Percentiles rank a stretch among this genome's conserved stretches.
These are phyloP conservation scores for Paraconiothyrium brasiliense DNA, from an alignment of 2,329 filamentous ascomycete species.

Conservation along the genomic window DNA sequence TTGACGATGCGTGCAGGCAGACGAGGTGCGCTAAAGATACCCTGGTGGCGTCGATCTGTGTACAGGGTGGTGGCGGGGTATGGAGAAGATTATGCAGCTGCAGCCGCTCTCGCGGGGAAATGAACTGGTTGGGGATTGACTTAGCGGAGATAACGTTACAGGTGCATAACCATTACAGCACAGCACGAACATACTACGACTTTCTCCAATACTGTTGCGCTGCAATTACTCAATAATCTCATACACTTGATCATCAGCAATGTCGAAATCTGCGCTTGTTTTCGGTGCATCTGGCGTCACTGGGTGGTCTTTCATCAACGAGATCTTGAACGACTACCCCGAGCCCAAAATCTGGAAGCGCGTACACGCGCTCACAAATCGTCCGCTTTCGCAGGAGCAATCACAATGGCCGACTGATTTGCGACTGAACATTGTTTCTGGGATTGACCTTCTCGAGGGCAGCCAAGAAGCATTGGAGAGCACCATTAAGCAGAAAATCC, in stretches of 20 bases:
- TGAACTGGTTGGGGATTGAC: not conserved
- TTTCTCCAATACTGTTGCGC: not conserved
- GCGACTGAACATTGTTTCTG: constrained; percentile 53
- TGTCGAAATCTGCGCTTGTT: constrained; percentile 52
- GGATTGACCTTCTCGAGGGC: constrained; percentile 54
- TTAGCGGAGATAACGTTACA: not conserved
- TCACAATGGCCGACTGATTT: constrained; percentile 52
- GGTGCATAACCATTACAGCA: not conserved
- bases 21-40: not conserved
- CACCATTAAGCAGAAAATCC: constrained; percentile 44
- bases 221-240: not conserved
- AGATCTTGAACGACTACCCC: constrained; percentile 52
- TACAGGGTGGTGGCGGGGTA: not conserved
- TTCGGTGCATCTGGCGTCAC: constrained; percentile 56
- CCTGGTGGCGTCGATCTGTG: not conserved
- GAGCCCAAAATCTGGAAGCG: constrained; percentile 42
- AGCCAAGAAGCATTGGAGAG: constrained; percentile 51
- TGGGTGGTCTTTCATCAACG: constrained; percentile 56
- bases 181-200: not conserved
- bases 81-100: constrained; percentile 13
- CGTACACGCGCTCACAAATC: constrained; percentile 55
- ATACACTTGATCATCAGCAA: constrained; percentile 7
- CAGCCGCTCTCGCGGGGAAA: constrained; percentile 12
- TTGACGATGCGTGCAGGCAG: not conserved
- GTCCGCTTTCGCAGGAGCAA: constrained; percentile 44